Base-by-base conservation (phyloP, 352 stramenopile genomes). In the Elongisporangium undulatum region DNA sequence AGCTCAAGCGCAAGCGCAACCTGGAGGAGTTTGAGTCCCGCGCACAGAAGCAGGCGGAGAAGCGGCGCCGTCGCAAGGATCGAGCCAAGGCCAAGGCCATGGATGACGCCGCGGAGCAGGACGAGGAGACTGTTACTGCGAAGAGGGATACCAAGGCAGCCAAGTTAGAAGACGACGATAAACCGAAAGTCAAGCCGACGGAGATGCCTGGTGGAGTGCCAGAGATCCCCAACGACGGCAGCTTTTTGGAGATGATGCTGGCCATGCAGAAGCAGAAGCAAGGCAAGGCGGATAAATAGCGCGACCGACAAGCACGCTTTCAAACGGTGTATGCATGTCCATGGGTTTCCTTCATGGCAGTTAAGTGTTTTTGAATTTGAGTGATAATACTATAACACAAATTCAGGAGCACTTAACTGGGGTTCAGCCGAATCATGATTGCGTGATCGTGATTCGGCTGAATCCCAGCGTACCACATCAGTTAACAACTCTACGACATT, bases 211-310 rank as follows among this genome's bases (percentile, higher is more conserved):
- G 82, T 1, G 85, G 81, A 22, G 81, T 94, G 15, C 68, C 79
- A 0, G 82, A 88, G 65, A 92, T 94, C 59, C 58, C 82, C 0
- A 91, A 94, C 61, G 85, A 94, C 61, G 85, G 85, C 22, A 92
- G 77, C 59, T 94, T 92, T 53, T 50, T 94, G 21, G 82, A 80
- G 41, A 75, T 63, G 23, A 91, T 94, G 78, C 68, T 94, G 45
- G 72, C 73, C 0, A 54, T 85, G 62, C 79, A 91, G 61, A 70
- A 87, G 64, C 22, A 79, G 26, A 58, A 86, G 51, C 10, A 68
- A 22, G 23, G 59, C 23, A 19, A 58, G 17, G 13, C 49, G 17
- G 49, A 22, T 13, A 22, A 53, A 1, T 16, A 15, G 3, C n/a
- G 49, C 21, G 49, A 4, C 49, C 3, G 49, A 22, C 22, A 53